Percentiles rank a stretch among this genome's conserved stretches.
These are phyloP conservation scores for Globisporangium orthogonon DNA, from an alignment of 352 stramenopile genomes.

Conservation along the genomic window DNA sequence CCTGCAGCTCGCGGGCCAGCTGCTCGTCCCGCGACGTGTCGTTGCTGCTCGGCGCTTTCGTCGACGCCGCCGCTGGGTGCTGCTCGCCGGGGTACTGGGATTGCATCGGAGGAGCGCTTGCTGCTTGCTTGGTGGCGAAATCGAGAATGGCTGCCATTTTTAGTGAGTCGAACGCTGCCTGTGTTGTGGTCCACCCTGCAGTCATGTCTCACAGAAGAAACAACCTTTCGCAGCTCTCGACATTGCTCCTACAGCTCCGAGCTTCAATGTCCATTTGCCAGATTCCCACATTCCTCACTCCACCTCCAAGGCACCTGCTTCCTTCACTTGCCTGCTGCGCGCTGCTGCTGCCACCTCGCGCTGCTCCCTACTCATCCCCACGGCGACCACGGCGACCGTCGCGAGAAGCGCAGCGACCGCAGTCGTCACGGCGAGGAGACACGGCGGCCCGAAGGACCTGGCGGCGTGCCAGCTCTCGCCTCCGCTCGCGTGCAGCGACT, in stretches of 20 bases:
- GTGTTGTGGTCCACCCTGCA: background rate
- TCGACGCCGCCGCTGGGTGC: background rate
- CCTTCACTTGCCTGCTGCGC: background rate
- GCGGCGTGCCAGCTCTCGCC: background rate
- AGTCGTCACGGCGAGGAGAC: background rate
- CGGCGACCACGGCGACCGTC: background rate
- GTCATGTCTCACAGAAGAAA: background rate
- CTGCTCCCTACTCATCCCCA: conserved; percentile 1
- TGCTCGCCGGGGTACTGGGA: background rate
- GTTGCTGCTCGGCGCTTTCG: background rate
- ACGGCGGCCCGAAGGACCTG: conserved; percentile 2
- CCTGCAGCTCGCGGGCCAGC: conserved; percentile 47
- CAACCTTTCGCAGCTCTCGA: background rate
- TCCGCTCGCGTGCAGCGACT: background rate
- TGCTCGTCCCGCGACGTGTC: conserved; percentile 42
- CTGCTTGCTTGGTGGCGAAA: background rate
- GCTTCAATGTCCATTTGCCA: background rate
- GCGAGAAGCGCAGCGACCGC: background rate
- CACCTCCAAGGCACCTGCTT: background rate
- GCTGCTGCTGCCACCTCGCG: background rate
- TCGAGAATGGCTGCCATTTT: background rate
- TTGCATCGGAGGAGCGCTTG: background rate
- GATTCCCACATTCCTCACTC: background rate
- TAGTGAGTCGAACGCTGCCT: background rate
- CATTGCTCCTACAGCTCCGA: background rate